A percentile compares a stretch with the other conserved stretches of the same genome.
phyloP scores from a whole-genome alignment of 257 asterid species.

The Solanum rostratum region DNA sequence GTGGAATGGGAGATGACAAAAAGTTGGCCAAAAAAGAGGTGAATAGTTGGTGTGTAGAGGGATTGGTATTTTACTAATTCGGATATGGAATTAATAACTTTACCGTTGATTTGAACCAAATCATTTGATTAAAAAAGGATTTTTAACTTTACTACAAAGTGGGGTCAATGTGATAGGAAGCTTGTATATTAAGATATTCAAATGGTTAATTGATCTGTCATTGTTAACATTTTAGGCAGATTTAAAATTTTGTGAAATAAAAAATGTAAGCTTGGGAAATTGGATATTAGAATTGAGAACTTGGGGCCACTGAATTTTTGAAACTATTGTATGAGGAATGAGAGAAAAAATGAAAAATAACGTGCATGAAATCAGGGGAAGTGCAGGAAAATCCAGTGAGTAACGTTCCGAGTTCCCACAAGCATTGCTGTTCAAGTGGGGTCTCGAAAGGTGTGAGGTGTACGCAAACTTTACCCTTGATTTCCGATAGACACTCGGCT shows the following conservation, averaged over 20 bases:
- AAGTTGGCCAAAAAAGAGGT: not conserved
- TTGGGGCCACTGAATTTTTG: not conserved
- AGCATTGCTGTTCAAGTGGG: not conserved
- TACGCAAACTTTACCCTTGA: not conserved
- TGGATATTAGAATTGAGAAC: not conserved
- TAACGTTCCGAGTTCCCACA: not conserved
- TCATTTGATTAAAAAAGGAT: not conserved
- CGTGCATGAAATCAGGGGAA: not conserved
- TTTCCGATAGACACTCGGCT: not conserved
- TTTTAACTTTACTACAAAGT: not conserved
- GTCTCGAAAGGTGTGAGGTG: not conserved
- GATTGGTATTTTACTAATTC: not conserved
- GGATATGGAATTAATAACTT: not conserved
- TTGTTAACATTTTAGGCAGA: not conserved
- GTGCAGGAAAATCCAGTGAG: not conserved
- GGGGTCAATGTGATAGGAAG: not conserved
- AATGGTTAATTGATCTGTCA: not conserved
- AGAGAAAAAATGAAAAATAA: not conserved
- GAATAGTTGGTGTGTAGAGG: not conserved
- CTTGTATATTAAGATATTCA: not conserved
- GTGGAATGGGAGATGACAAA: not conserved
- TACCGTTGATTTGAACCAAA: no score
- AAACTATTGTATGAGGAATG: not conserved
- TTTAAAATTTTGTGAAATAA: not conserved
- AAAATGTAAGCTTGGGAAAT: not conserved